These are phyloP conservation scores for Boletus sensibilis DNA, from an alignment of 768 basidiomycete genomes.

Conservation along the genomic window DNA sequence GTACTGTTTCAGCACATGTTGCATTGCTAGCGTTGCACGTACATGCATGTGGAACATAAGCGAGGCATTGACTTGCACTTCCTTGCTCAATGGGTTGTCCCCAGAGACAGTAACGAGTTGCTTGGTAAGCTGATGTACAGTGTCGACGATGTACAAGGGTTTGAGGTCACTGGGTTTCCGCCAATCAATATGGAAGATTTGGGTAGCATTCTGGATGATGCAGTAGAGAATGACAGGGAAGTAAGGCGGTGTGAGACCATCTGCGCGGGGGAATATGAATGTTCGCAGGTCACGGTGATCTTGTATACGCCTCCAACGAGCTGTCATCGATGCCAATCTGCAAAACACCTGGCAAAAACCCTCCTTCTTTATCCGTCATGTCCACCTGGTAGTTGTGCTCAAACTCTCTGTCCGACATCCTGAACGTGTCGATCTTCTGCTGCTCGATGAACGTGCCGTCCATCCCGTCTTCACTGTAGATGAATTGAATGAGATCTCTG, in stretches of 20 bases:
- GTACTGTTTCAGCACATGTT: constrained; percentile 83
- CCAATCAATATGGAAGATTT: constrained; percentile 96
- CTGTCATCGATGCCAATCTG: constrained; percentile 88
- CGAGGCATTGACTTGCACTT: constrained; percentile 87
- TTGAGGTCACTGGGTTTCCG: constrained; percentile 92
- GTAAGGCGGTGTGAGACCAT: constrained; percentile 72
- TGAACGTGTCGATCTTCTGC: constrained; percentile 89
- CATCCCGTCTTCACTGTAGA: constrained; percentile 99
- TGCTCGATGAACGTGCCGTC: constrained; percentile 97
- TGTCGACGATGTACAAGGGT: constrained; percentile 81
- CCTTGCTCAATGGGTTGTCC: constrained; percentile 65
- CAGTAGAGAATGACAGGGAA: constrained; percentile 95
- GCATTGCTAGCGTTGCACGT: constrained; percentile 82
- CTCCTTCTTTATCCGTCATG: constrained; percentile 77
- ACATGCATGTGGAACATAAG: constrained; percentile 92
- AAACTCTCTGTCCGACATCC: constrained; percentile 77
- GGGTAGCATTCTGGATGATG: constrained; percentile 91
- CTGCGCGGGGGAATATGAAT: constrained; percentile 79
- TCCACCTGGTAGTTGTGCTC: constrained; percentile 95
- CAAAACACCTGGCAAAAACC: constrained; percentile 75
- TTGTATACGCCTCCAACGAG: constrained; percentile 77
- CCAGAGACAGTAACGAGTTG: constrained; percentile 88
- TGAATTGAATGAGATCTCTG: constrained; percentile 93
- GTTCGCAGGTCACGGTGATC: constrained; percentile 79
- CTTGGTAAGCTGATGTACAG: constrained; percentile 69